Evolutionary conservation across 192 early-diverging fungal genomes (phyloP), one percentile per base, ranked within the genome.

Genomic region (Coemansia erecta): DNA sequence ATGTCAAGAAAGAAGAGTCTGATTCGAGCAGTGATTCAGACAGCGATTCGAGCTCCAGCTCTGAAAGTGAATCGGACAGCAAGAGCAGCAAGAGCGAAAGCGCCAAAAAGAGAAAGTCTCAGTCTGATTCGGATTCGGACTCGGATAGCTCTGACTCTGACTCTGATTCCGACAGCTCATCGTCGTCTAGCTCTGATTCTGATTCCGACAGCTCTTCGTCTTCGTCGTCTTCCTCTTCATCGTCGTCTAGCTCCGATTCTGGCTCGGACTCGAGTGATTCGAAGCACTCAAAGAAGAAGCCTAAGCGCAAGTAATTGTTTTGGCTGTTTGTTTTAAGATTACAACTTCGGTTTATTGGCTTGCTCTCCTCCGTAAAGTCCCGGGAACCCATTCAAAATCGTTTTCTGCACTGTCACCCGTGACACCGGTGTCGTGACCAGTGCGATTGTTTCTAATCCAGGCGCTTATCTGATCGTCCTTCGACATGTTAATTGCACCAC

Each of bases 401-500:
- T 24, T 50, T 18, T 53, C 52, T 53, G 28, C 52, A 11, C 15
- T 26, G 18, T 69, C 63, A 22, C 28, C 56, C 28, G 67, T 47
- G 10, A 41, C 21, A 3, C 48, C 10, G 5, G 35, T 52, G 13
- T 10, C 52, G 21, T 70, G 63, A n/a, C 28, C 60, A 0, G 39
- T 24, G 19, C 33, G 21, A 8, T 51, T 44, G 40, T 57, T 58
- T 37, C 39, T 55, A 19, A 39, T 10, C 64, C 69, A 78, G 1
- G 69, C 41, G 2, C 39, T 40, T 61, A 78, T 63, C 75, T 72
- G 75, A 59, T 78, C 75, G 41, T 62, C 28, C 56, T 72, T 78
- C 6, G 75, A 65, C 75, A 78, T 64, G 37, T 60, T 72, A 13
- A 60, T 68, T 40, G 75, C 75, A 17, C 75, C 75, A 26, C 75